These are phyloP conservation scores for Colletotrichum eleusines DNA, from an alignment of 2,329 filamentous ascomycete species.

Conservation along the genomic window DNA sequence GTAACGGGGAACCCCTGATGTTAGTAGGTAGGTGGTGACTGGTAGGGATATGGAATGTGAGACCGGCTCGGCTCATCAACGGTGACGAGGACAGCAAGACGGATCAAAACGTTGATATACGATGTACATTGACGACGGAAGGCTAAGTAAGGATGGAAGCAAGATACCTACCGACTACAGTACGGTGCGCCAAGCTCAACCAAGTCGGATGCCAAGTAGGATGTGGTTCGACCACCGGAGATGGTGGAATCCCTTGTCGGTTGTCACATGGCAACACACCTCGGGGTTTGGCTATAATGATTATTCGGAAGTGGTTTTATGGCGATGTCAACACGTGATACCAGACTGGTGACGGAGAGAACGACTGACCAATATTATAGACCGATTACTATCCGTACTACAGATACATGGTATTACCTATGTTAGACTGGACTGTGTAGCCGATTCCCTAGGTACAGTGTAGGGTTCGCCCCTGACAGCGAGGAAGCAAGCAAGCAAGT, in stretches of 20 bases:
- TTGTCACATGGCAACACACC: slow-evolving; percentile 15
- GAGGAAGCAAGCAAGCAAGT: too few species aligned
- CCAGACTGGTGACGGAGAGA: background rate
- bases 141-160: background rate
- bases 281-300: background rate
- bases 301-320: background rate
- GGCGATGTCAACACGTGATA: background rate
- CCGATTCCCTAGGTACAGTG: too few species aligned
- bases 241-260: background rate
- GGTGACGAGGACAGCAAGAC: slow-evolving; percentile 8
- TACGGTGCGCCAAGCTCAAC: background rate
- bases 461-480: too few species aligned
- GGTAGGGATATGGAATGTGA: background rate
- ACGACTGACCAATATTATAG: background rate
- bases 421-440: too few species aligned
- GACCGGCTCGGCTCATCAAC: slow-evolving; percentile 31
- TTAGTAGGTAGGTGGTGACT: background rate
- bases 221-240: slow-evolving; percentile 18
- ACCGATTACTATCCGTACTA: background rate
- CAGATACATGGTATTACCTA: too few species aligned
- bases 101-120: background rate
- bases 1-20: background rate
- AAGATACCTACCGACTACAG: too few species aligned
- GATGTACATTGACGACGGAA: background rate
- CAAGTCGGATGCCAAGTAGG: background rate